phyloP scores from a whole-genome alignment of 1,139 yeast species.

The Martiniozyma asiatica region DNA sequence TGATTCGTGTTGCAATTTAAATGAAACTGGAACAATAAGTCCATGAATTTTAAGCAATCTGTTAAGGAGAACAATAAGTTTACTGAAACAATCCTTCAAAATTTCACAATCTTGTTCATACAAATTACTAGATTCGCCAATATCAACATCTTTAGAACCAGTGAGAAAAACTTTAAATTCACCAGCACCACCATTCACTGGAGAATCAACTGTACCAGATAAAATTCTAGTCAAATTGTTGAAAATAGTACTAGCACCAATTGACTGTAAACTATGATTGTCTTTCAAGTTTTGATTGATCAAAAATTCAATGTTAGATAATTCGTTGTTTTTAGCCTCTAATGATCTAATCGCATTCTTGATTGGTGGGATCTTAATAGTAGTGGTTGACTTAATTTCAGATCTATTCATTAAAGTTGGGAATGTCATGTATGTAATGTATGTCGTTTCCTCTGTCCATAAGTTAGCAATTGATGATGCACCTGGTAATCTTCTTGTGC shows the following conservation, averaged over 20 bases:
- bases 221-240: conserved; percentile 65
- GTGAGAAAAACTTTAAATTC: conserved; percentile 62
- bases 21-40: conserved; percentile 42
- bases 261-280: conserved; percentile 27
- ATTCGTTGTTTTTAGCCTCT: conserved; percentile 57
- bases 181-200: conserved; percentile 87
- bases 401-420: conserved; percentile 84
- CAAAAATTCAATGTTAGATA: conserved; percentile 56
- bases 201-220: conserved; percentile 85
- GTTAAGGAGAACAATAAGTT: conserved; percentile 52
- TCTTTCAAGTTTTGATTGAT: conserved; percentile 34
- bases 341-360: conserved; percentile 70
- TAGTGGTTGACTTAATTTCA: conserved; percentile 45
- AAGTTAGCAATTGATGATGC: conserved; percentile 60
- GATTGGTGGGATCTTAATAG: conserved; percentile 67
- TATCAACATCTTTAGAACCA: conserved; percentile 20
- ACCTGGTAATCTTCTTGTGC: conserved; percentile 64
- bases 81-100: conserved; percentile 54
- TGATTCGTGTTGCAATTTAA: conserved; percentile 55
- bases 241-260: conserved; percentile 33
- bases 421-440: conserved; percentile 64
- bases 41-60: conserved; percentile 64
- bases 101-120: conserved; percentile 33
- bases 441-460: conserved; percentile 84
- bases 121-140: conserved; percentile 20